Conservation (phyloP, 1,139 yeast genomes). For the Suhomyces bribrorum region DNA sequence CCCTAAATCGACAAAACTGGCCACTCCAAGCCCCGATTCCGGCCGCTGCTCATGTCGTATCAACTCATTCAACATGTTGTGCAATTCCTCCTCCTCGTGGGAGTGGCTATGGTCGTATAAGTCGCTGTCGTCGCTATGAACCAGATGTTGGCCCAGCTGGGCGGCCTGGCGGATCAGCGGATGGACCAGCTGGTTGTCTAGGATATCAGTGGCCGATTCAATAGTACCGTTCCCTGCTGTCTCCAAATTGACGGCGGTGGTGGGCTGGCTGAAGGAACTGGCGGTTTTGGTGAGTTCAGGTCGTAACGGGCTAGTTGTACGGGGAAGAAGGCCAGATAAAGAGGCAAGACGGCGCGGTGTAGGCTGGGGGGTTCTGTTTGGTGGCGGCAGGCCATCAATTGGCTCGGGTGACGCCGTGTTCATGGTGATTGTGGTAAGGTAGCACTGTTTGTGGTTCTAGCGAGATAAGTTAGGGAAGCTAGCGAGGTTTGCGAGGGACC, state of each 20-base stretch:
- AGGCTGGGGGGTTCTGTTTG: neutral
- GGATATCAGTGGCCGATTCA: conserved; percentile 5
- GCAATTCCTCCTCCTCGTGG: conserved; percentile 33
- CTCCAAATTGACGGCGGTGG: conserved; percentile 24
- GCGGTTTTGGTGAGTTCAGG: neutral
- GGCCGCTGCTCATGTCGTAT: conserved; percentile 20
- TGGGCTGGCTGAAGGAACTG: conserved; percentile 16
- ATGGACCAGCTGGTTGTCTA: conserved; percentile 5
- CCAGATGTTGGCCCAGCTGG: conserved; percentile 1
- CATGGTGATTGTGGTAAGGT: neutral
- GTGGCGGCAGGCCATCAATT: neutral
- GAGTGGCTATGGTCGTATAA: conserved; percentile 15
- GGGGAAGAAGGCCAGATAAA: conserved; percentile 3
- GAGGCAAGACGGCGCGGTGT: neutral
- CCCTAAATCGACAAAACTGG: conserved; percentile 13
- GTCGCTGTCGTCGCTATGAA: conserved; percentile 12
- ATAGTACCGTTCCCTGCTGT: conserved; percentile 15
- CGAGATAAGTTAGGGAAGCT: too few relatives aligned
- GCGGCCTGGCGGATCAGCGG: too few relatives aligned
- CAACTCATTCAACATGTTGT: conserved; percentile 27
- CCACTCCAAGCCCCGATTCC: neutral
- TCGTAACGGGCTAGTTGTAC: conserved; percentile 3
- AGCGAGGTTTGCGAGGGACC: too few relatives aligned
- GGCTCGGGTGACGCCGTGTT: neutral
- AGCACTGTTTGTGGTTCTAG: too few relatives aligned